These are phyloP conservation scores for Citrus sinensis DNA, from an alignment of 345 rosid species.

Conservation along the genomic window DVS_A1.0 CM039165.1:25462501-25463000, in stretches of 20 bases:
- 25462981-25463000: neutral
- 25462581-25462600: too few relatives aligned
- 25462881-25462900: neutral
- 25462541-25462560: neutral
- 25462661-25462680: conserved; percentile 6
- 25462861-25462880: conserved; percentile 4
- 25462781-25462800: neutral
- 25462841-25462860: conserved; percentile 1
- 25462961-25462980: neutral
- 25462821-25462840: neutral
- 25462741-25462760: neutral
- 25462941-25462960: neutral
- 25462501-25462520: neutral
- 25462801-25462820: neutral
- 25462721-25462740: neutral
- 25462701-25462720: neutral
- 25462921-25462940: too few relatives aligned
- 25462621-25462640: neutral
- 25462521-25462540: too few relatives aligned
- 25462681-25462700: conserved; percentile 4
- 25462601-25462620: neutral
- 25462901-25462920: neutral
- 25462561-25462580: neutral
- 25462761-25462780: neutral
- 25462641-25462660: neutral